These are phyloP conservation scores for Notholithocarpus densiflorus DNA, from an alignment of 306 rosid species.

Conservation along the genomic window DNA sequence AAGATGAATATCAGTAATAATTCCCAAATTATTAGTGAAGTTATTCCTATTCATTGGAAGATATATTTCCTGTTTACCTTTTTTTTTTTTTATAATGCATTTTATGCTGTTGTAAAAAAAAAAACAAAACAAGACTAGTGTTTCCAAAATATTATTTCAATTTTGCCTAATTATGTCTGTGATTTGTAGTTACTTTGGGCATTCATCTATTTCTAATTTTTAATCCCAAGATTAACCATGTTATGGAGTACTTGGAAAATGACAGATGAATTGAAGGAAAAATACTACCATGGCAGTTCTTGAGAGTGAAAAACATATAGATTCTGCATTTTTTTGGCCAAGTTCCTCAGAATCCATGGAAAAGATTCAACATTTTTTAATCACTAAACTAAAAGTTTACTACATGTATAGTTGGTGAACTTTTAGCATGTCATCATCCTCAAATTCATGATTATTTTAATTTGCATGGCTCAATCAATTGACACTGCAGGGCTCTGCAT, in stretches of 20 bases:
- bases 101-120: not conserved
- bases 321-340: not conserved
- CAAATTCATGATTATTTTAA: not conserved
- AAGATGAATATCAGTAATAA: not conserved
- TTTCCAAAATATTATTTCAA: not conserved
- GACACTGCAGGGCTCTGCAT: slow-evolving; percentile 56
- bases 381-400: not conserved
- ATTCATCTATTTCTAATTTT: not conserved
- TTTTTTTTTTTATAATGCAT: not conserved
- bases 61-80: not conserved
- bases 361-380: not conserved
- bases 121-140: no score
- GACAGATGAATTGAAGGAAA: not conserved
- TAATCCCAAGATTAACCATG: not conserved
- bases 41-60: no score
- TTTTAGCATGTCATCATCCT: not conserved
- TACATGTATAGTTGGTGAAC: not conserved
- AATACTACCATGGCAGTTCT: not conserved
- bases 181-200: not conserved
- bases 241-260: not conserved
- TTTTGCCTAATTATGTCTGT: not conserved
- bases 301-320: not conserved
- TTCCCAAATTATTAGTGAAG: not conserved
- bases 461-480: slow-evolving; percentile 5
- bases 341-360: no score